A percentile compares a stretch with the other conserved stretches of the same genome.
These are phyloP conservation scores for Ogataea methanolica DNA, from an alignment of 805 yeast genomes.

Conservation along the genomic window DNA sequence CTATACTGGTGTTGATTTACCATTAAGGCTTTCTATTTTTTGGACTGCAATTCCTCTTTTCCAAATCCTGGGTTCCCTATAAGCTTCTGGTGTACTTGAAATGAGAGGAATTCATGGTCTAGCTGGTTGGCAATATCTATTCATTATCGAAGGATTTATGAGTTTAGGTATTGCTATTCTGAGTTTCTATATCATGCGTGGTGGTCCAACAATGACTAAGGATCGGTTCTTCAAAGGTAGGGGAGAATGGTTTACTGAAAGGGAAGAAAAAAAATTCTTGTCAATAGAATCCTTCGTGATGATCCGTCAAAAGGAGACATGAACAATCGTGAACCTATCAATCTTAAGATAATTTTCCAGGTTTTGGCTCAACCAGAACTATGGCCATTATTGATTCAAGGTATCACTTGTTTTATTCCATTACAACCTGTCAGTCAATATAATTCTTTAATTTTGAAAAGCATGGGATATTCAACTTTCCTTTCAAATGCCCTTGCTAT, in stretches of 20 bases:
- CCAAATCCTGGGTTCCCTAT: conserved; percentile 18
- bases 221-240: conserved; percentile 26
- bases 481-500: conserved; percentile 45
- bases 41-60: conserved; percentile 31
- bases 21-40: conserved; percentile 11
- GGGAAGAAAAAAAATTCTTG: conserved; percentile 49
- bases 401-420: conserved; percentile 26
- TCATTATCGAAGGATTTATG: conserved; percentile 28
- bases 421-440: conserved; percentile 30
- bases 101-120: conserved; percentile 22
- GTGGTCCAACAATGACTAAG: conserved; percentile 14
- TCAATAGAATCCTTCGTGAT: conserved; percentile 47
- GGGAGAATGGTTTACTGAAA: conserved; percentile 45
- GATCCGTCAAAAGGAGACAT: conserved; percentile 60
- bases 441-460: conserved; percentile 41
- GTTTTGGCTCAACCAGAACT: conserved; percentile 42
- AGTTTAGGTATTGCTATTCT: conserved; percentile 32
- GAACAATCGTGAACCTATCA: conserved; percentile 48
- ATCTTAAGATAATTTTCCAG: conserved; percentile 31
- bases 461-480: conserved; percentile 47
- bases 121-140: conserved; percentile 30
- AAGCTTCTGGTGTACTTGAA: conserved; percentile 15
- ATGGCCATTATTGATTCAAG: conserved; percentile 43
- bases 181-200: conserved; percentile 13
- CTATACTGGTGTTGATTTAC: conserved; percentile 12